Evolutionary conservation across 805 yeast species (phyloP), one percentile per base, ranked within the genome.

Genomic region (Peterozyma xylosa): DNA sequence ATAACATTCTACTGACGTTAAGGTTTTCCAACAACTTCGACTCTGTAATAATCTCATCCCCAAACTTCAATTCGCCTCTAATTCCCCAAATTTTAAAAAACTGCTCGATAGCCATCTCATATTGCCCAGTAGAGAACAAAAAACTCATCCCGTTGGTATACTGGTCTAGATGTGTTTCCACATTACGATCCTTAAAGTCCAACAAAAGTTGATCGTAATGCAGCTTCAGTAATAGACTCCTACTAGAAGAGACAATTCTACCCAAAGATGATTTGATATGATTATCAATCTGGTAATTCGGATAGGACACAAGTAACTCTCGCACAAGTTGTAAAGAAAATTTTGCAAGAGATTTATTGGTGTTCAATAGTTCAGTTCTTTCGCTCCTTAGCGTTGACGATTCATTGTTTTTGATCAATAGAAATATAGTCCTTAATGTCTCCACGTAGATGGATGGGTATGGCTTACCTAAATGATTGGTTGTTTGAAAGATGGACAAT

Each of bases 41-140:
- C 27, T 9, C 35, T 7, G 27, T 21, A 21, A 21, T 21, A 7
- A 21, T 21, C 7, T 21, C 27, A 21, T 21, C 27, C 7, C 27
- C 27, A 21, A 21, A 21, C 27, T 7, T 21, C 27, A 21, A 21
- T 21, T 21, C 27, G 27, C 27, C 27, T 7, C 27, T 21, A 9
- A 9, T 11, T 10, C 13, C 10, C 39, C 42, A 37, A n/a, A n/a
- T 21, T 18, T 29, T 14, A 21, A 40, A 11, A 33, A 45, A 45
- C 5, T 14, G 5, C 2, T 41, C 44, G 10, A 45, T 15, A 6
- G 30, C 9, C 18, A 41, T 32, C n/a, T 45, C 47, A 33, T 45
- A 45, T 16, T 45, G 47, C 3, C 44, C 44, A 29, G 36, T 41
- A 5, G 29, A 3, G 1, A 45, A 33, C 29, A 40, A 18, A 14